Evolutionary conservation across 257 asterid genomes (phyloP).

Genomic region (Jasminum sambac): DNA sequence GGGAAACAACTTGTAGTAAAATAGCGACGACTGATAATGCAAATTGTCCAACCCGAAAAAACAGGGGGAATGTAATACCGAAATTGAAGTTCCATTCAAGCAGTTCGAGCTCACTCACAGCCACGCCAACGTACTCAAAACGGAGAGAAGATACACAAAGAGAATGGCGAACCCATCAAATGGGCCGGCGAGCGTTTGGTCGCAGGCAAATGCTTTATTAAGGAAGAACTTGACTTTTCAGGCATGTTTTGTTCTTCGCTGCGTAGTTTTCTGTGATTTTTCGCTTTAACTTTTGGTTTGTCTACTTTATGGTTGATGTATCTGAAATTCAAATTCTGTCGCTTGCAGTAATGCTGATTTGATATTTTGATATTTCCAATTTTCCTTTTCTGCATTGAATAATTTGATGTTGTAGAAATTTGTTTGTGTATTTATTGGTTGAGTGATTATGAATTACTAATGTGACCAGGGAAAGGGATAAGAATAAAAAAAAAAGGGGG

Average conservation of each 20-base stretch:
- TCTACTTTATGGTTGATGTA: neutral
- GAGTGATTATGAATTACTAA: conserved; percentile 1
- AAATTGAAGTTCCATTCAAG: too few relatives aligned
- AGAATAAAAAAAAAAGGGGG: too few relatives aligned
- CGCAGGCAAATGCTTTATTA: conserved; percentile 89
- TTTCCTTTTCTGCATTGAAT: neutral
- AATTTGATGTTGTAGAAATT: neutral
- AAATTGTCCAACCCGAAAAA: too few relatives aligned
- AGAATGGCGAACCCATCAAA: conserved; percentile 43
- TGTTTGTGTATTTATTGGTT: neutral
- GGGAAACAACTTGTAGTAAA: too few relatives aligned
- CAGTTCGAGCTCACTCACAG: too few relatives aligned
- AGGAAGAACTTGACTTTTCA: conserved; percentile 87
- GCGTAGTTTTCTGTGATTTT: neutral
- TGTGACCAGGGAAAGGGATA: too few relatives aligned
- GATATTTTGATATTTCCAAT: neutral
- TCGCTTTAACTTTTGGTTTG: neutral
- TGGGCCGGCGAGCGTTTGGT: conserved; percentile 67
- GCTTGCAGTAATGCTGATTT: neutral
- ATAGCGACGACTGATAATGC: too few relatives aligned
- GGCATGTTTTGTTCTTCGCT: conserved; percentile 33
- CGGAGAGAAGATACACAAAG: conserved; percentile 4
- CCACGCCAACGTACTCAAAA: neutral
- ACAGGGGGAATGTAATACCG: too few relatives aligned
- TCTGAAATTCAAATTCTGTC: neutral